Evolutionary conservation across 2,329 filamentous ascomycete genomes (phyloP).

Genomic region (Ophiobolus disseminans): DNA sequence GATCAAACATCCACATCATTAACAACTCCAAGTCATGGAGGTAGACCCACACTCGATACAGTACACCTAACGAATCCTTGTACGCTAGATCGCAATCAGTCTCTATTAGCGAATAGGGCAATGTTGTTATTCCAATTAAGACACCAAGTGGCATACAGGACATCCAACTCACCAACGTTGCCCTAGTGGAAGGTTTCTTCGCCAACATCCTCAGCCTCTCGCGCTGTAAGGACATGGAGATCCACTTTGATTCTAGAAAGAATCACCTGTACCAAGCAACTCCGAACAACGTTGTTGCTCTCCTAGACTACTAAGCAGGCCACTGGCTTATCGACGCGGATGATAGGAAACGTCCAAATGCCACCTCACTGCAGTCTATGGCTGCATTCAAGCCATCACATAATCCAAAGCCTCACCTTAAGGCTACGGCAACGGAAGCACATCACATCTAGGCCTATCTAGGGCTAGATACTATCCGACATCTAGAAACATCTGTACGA

Average conservation of each 20-base stretch:
- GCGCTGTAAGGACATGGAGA: not conserved
- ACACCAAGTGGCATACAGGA: not conserved
- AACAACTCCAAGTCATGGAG: constrained; percentile 3
- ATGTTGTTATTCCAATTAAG: not conserved
- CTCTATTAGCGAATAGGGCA: not conserved
- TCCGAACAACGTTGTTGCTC: not conserved
- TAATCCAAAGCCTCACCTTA: not conserved
- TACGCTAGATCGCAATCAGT: too few species aligned
- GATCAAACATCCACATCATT: constrained; percentile 7
- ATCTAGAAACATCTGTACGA: constrained; percentile 3
- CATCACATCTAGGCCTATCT: constrained; percentile 5
- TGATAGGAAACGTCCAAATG: constrained; percentile 1
- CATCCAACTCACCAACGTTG: not conserved
- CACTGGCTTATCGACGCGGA: constrained; percentile 9
- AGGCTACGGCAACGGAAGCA: not conserved
- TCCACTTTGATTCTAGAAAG: not conserved
- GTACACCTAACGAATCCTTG: too few species aligned
- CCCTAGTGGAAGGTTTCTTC: not conserved
- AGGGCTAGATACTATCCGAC: not conserved
- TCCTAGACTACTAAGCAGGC: constrained; percentile 5
- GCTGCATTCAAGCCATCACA: not conserved
- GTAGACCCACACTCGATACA: too few species aligned
- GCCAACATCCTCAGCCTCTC: not conserved
- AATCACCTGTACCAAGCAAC: not conserved
- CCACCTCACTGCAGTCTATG: not conserved